Evolutionary conservation across 129 eudicot species (phyloP), one percentile per base, ranked within the genome.

Genomic region (Silybum marianum): DNA sequence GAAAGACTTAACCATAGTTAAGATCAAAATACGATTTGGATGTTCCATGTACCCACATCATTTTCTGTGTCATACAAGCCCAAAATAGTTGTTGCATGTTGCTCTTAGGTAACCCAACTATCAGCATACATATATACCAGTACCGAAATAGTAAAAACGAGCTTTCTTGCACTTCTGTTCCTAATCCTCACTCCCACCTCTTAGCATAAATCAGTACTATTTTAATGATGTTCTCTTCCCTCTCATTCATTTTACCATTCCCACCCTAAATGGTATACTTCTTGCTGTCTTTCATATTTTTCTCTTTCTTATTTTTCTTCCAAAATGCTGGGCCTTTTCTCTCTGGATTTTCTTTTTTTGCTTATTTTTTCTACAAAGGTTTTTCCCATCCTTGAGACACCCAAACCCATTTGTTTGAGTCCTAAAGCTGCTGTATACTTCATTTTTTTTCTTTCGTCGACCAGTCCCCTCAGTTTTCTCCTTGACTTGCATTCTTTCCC

Each of bases 91-190:
- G 58, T 46, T 46, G 58, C 58, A 46, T 46, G 58, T 46, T 46
- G 58, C 18, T 46, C n/a, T 4, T 28, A 76, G 71, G 67, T 19
- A 58, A 58, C 10, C 24, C 67, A 58, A 16, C 22, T 58, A 58
- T 58, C 9, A 58, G 6, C 67, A 58, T 58, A 19, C 67, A 28
- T 28, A 18, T 58, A 58, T 6, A 58, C 18, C 58, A 46, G 58
- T 13, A 46, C 58, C 13, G n/a, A 46, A 12, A 46, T 58, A 58
- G 73, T 69, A 7, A 32, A 28, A 69, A 16, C 34, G 18, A 69
- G 73, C 34, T 51, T 69, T 69, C 73, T 69, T 69, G 73, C 44
- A 69, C n/a, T 12, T 69, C 24, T 69, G 3, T 69, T 18, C 34
- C 21, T 62, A 62, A 19, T 19, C 68, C 19, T 46, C n/a, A 19